phyloP scores from a whole-genome alignment of 106 monocot genomes.

The Agapanthus africanus region DNA sequence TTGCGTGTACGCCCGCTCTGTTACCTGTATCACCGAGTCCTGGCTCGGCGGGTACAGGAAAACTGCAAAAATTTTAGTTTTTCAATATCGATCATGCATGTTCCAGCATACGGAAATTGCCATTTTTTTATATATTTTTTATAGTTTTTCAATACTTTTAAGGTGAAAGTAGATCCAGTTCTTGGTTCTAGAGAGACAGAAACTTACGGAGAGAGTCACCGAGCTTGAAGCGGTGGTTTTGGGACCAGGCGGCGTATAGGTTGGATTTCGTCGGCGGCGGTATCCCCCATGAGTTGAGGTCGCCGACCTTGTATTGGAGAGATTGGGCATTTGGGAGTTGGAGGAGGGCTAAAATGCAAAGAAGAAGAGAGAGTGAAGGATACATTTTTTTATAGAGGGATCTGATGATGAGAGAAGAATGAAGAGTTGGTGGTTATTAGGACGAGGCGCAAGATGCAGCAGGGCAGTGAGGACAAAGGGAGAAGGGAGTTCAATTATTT shows the following conservation, averaged over 20 bases:
- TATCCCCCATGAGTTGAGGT: slow-evolving; percentile 56
- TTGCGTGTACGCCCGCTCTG: slow-evolving; percentile 50
- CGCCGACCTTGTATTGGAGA: slow-evolving; percentile 55
- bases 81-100: no score
- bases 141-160: neutral
- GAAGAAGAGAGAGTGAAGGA: no score
- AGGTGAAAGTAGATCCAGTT: neutral
- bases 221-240: slow-evolving; percentile 32
- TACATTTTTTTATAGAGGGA: no score
- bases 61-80: slow-evolving; percentile 48
- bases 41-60: slow-evolving; percentile 96
- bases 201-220: slow-evolving; percentile 67
- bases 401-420: no score
- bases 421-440: no score
- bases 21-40: slow-evolving; percentile 84
- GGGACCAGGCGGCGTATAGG: slow-evolving; percentile 49
- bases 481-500: no score
- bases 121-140: neutral
- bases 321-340: no score
- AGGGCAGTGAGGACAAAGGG: no score
- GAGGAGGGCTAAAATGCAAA: no score
- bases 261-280: slow-evolving; percentile 46
- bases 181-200: neutral
- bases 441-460: no score
- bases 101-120: no score